Base-by-base conservation (phyloP, 2,329 filamentous ascomycete species). In the Ascochyta pisi region DNA sequence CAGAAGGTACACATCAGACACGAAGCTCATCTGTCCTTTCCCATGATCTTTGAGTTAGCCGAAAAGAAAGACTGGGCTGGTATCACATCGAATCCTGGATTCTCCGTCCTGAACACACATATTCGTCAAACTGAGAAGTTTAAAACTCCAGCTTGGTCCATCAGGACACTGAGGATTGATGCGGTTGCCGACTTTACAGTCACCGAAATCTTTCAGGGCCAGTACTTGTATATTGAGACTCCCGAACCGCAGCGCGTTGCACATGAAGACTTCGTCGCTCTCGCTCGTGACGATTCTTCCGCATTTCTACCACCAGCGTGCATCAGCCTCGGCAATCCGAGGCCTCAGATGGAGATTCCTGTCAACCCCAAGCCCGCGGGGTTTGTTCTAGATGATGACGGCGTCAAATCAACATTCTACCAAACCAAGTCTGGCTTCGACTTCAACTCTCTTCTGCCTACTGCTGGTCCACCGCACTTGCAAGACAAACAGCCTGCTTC, bases 1-100 rank as follows among this genome's bases (percentile, higher is more conserved):
- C 78, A 79, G 4, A 84, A 83, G 57, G 77, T 83, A 1, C 77
- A 79, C 29, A 78, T 84, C n/a, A 75, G 82, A 7, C 81, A 83
- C 54, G 82, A 84, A 64, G 80, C 82, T 2, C 81, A 81, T 50
- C 82, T 77, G 75, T 78, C 76, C 10, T 77, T 79, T 50, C 81
- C 77, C 3, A 73, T 74, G 4, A 60, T 82, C 1, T 80, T 78
- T 59, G 73, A 78, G 15, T 68, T 78, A 29, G 78, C 77, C 1
- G 63, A 66, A 19, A 49, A 60, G 5, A 71, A 69, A 31, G 58
- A 65, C 1, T 81, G 78, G 77, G 65, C 47, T 0, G 58, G 41
- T 0, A 71, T 82, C 35, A 69, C 64, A 0, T 65, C 69, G 0
- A 80, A 78, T 44, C 69, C 75, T 1, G 77, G 78, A 0, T 78